These are phyloP conservation scores for Solanum dulcamara DNA, from an alignment of 257 asterid genomes.

Conservation along the genomic window DNA sequence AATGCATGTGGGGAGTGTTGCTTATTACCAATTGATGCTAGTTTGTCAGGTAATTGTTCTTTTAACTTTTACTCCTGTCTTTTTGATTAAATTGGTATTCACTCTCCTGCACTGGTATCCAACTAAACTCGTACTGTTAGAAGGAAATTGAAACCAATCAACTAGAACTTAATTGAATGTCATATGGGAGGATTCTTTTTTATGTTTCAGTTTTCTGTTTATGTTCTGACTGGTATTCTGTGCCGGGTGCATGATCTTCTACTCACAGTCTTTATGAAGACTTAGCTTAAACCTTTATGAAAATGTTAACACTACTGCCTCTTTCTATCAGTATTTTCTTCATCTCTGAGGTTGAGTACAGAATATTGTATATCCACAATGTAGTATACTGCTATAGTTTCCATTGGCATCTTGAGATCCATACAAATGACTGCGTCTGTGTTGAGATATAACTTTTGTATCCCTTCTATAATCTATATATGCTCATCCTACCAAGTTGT, in stretches of 20 bases:
- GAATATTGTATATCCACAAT: not conserved
- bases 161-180: not conserved
- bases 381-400: not conserved
- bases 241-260: not conserved
- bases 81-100: not conserved
- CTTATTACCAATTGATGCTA: conserved; percentile 75
- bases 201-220: not conserved
- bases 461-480: not conserved
- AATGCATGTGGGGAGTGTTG: conserved; percentile 65
- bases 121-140: not conserved
- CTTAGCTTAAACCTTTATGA: not conserved
- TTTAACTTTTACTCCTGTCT: not conserved
- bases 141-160: not conserved
- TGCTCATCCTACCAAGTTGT: not conserved
- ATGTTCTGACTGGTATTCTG: not conserved
- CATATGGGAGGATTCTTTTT: not conserved
- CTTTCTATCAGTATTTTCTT: not conserved
- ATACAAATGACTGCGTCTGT: not conserved
- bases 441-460: not conserved
- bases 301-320: not conserved
- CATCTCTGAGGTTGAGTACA: not conserved
- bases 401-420: not conserved
- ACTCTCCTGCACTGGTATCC: not conserved
- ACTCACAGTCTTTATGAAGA: not conserved
- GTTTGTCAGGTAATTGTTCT: conserved; percentile 61